A percentile compares a stretch with the other conserved stretches of the same genome.
phyloP scores from a whole-genome alignment of 1,284 basidiomycete species.

The Agroathelia rolfsii region DNA sequence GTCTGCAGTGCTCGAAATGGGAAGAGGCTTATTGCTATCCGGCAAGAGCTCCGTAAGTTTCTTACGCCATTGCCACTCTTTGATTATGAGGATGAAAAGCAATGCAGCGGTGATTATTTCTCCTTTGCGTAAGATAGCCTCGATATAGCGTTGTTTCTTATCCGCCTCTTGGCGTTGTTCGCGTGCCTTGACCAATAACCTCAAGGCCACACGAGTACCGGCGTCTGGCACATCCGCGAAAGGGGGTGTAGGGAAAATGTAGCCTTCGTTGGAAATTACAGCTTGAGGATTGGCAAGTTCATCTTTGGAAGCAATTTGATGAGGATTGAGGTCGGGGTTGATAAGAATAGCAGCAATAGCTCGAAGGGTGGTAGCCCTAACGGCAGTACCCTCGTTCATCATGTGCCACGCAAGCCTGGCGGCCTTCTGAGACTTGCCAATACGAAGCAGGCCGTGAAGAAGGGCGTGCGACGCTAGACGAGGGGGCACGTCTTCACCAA shows the following conservation, averaged over 20 bases:
- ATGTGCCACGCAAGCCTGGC: conserved; percentile 37
- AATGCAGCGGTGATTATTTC: conserved; percentile 65
- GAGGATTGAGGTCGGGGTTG: conserved; percentile 7
- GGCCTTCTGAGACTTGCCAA: conserved; percentile 37
- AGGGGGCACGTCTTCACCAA: conserved; percentile 39
- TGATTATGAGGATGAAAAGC: conserved; percentile 53
- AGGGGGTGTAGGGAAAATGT: conserved; percentile 16
- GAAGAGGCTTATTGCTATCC: conserved; percentile 11
- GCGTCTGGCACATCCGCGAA: conserved; percentile 22
- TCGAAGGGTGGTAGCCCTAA: conserved; percentile 39
- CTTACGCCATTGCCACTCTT: conserved; percentile 44
- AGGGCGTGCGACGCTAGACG: conserved; percentile 52
- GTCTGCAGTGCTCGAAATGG: conserved; percentile 15
- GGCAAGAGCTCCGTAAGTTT: conserved; percentile 10
- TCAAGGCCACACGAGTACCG: conserved; percentile 38
- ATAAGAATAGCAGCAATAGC: conserved; percentile 19
- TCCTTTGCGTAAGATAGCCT: conserved; percentile 59
- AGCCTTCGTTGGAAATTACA: conserved; percentile 16
- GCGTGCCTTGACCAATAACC: conserved; percentile 44
- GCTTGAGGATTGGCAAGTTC: conserved; percentile 11
- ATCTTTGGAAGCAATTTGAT: conserved; percentile 12
- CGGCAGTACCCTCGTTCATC: conserved; percentile 38
- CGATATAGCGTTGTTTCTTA: conserved; percentile 46
- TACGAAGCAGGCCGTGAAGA: conserved; percentile 50
- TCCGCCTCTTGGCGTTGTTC: conserved; percentile 41